Evolutionary conservation across 352 stramenopile genomes (phyloP).

Genomic region (Aphanomyces stellatus): DNA sequence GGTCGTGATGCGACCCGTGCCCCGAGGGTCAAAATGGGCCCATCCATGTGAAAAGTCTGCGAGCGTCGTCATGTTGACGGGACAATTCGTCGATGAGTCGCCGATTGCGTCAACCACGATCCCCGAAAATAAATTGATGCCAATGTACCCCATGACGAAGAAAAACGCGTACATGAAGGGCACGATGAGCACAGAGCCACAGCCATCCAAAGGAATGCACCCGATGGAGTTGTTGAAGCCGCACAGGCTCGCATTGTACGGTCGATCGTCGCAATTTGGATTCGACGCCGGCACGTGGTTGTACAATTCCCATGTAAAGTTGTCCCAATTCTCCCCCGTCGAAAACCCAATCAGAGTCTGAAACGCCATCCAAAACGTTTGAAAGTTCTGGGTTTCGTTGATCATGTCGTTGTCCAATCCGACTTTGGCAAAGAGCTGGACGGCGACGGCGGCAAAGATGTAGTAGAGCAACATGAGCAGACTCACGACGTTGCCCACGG

Average conservation of each 20-base stretch:
- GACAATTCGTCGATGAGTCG: conserved; percentile 36
- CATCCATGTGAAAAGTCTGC: conserved; percentile 35
- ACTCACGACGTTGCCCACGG: conserved; percentile 76
- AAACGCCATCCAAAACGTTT: conserved; percentile 63
- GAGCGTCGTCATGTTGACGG: conserved; percentile 32
- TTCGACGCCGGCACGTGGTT: conserved; percentile 33
- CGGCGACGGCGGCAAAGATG: conserved; percentile 85
- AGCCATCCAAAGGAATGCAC: conserved; percentile 61
- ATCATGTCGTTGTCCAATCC: conserved; percentile 51
- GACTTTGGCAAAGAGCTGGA: conserved; percentile 87
- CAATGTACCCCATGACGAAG: conserved; percentile 57
- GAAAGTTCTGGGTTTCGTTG: conserved; percentile 79
- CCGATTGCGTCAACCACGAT: conserved; percentile 56
- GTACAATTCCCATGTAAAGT: conserved; percentile 84
- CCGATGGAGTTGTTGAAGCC: conserved; percentile 37
- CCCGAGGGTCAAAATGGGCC: conserved; percentile 42
- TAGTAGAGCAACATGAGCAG: conserved; percentile 88
- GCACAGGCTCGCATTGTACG: conserved; percentile 46
- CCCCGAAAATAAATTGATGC: conserved; percentile 64
- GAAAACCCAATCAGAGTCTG: conserved; percentile 71
- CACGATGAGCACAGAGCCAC: conserved; percentile 43
- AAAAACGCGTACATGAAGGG: conserved; percentile 79
- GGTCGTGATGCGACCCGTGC: conserved; percentile 37
- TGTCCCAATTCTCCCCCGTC: conserved; percentile 90
- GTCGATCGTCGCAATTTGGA: conserved; percentile 29